Evolutionary conservation across 108 stramenopile species (phyloP), one percentile per base, ranked within the genome.

Genomic region (Skeletonema tropicum): DNA sequence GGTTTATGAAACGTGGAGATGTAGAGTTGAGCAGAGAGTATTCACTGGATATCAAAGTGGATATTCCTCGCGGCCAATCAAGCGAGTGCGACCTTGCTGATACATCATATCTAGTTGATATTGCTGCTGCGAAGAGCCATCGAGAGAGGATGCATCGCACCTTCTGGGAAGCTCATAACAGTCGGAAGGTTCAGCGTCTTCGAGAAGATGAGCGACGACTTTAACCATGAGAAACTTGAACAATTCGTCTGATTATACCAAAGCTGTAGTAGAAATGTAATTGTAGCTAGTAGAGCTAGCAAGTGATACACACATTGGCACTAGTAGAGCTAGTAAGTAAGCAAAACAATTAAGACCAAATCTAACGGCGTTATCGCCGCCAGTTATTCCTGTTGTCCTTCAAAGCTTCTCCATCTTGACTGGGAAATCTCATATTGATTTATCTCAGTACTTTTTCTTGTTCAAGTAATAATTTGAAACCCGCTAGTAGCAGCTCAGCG

Each of bases 391-490:
- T 39, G 2, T 10, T 39, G 38, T 39, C 38, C 2, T 39, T 39
- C 1, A 39, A 12, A n/a, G 8, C 8, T 55, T 23, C 19, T 55
- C 19, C 23, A 23, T 55, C 23, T 6, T 3, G 19, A 23, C n/a
- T 21, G 52, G 52, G 21, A 45, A 3, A n/a, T 45, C 42, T 45
- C 35, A n/a, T n/a, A n/a, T 0, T n/a, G 15, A 23, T 55, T 55
- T 23, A 55, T n/a, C 52, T 7, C 52, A 23, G 21, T 55, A 70
- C 60, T 48, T 73, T 79, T 46, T 79, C 79, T 64, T 62, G 48
- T 46, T 77, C 80, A 31, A 82, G 60, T 19, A 82, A 48, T 58
- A 82, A 41, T 64, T 82, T 82, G 42, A 82, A 38, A 11, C 80
- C 80, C 64, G 70, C 76, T 1, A 77, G 60, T 57, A 82, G 58